Percentiles rank a stretch among this genome's conserved stretches.
These are phyloP conservation scores for Penicillium fimorum DNA, from an alignment of 495 filamentous ascomycete genomes.

Conservation along the genomic window DNA sequence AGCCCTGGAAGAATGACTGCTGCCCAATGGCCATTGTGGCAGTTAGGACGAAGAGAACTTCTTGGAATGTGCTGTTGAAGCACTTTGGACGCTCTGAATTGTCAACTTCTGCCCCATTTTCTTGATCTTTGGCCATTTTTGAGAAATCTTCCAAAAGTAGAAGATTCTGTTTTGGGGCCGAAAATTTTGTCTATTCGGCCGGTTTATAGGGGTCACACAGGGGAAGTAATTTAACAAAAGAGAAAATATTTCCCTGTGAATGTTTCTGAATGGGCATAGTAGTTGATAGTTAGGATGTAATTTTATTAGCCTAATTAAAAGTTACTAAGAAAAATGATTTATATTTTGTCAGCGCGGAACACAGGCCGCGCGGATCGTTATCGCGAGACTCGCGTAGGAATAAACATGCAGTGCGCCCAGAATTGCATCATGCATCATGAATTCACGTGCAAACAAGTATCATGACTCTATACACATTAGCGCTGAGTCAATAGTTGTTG, in stretches of 20 bases:
- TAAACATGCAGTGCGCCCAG: not conserved
- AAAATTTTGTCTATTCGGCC: not conserved
- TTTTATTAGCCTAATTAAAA: not conserved
- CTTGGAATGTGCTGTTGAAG: constrained; percentile 62
- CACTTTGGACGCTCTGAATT: constrained; percentile 47
- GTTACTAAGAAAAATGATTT: no score
- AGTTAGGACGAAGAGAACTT: constrained; percentile 65
- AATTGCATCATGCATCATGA: not conserved
- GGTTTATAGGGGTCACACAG: not conserved
- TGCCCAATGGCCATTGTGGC: constrained; percentile 69
- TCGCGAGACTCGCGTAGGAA: no score
- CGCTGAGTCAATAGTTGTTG: not conserved
- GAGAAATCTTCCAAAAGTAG: not conserved
- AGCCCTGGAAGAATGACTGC: constrained; percentile 57
- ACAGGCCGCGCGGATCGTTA: not conserved
- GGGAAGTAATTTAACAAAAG: not conserved
- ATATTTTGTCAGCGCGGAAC: not conserved
- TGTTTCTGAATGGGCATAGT: not conserved
- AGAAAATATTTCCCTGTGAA: not conserved
- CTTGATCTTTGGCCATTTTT: constrained; percentile 13
- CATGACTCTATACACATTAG: not conserved
- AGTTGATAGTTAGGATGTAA: not conserved
- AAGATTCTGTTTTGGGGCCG: not conserved
- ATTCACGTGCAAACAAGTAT: not conserved
- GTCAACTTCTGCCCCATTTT: constrained; percentile 13